These are phyloP conservation scores for Epichloe gansuensis DNA, from an alignment of 2,329 filamentous ascomycete genomes.

Conservation along the genomic window DNA sequence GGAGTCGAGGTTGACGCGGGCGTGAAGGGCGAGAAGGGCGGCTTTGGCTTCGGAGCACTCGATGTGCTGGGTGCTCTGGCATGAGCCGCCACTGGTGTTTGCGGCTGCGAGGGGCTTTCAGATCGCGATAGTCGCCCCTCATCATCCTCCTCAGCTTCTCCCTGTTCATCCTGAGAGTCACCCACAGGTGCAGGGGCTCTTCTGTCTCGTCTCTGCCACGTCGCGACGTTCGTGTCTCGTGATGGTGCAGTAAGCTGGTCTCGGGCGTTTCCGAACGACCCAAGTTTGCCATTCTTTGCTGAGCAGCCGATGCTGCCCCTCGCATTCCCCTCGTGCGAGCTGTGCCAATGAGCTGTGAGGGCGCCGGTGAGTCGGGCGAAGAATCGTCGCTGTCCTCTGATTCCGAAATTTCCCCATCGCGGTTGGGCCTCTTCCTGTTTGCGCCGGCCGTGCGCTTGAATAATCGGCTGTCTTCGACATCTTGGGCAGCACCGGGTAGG, in stretches of 20 bases:
- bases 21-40: constrained; percentile 17
- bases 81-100: constrained; percentile 20
- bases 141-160: constrained; percentile 59
- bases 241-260: constrained; percentile 46
- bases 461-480: constrained; percentile 72
- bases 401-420: constrained; percentile 66
- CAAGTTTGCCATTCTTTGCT: constrained; percentile 73
- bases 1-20: constrained; percentile 25
- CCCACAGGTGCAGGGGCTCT: constrained; percentile 54
- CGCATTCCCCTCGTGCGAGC: constrained; percentile 80
- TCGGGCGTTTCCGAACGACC: constrained; percentile 87
- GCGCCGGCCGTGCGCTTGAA: constrained; percentile 64
- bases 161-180: constrained; percentile 63
- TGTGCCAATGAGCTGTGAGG: constrained; percentile 63
- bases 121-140: constrained; percentile 37
- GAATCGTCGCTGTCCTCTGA: constrained; percentile 90
- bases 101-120: constrained; percentile 24
- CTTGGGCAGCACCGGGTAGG: constrained; percentile 71
- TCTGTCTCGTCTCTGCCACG: constrained; percentile 68
- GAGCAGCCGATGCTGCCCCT: constrained; percentile 74
- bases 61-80: constrained; percentile 20
- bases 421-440: constrained; percentile 40
- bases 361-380: constrained; percentile 70
- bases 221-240: constrained; percentile 59
- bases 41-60: constrained; percentile 20